phyloP scores from a whole-genome alignment of 116 monocot species.

The Dioscorea cayenensis region DNA sequence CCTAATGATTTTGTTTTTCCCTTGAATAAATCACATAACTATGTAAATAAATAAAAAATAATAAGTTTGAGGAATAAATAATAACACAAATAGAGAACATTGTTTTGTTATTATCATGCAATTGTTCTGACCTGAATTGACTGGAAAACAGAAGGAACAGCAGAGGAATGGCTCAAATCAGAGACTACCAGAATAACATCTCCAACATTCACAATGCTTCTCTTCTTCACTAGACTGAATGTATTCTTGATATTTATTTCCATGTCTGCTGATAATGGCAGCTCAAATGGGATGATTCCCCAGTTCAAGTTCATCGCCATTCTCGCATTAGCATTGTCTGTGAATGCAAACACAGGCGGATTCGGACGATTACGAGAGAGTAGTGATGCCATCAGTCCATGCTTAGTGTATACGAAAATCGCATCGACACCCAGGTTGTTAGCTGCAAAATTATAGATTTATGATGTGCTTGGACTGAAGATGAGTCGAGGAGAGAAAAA shows the following conservation, averaged over 20 bases:
- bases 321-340: conserved; percentile 16
- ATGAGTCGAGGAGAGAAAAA: neutral
- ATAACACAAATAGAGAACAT: neutral
- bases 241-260: conserved; percentile 21
- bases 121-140: conserved; percentile 43
- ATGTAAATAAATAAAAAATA: too few species aligned
- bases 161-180: conserved; percentile 21
- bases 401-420: conserved; percentile 34
- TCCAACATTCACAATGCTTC: conserved; percentile 10
- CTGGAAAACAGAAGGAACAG: conserved; percentile 19
- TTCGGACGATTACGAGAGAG: conserved; percentile 26
- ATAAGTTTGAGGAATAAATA: too few species aligned
- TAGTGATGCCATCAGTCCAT: conserved; percentile 37
- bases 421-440: conserved; percentile 36
- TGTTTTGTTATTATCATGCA: neutral
- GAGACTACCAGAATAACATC: conserved; percentile 32
- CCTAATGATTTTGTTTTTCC: too few species aligned
- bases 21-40: too few species aligned
- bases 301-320: conserved; percentile 26
- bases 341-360: conserved; percentile 41
- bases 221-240: conserved; percentile 16
- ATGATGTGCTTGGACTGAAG: neutral
- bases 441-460: conserved; percentile 12
- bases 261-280: conserved; percentile 16
- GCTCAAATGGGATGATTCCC: conserved; percentile 23